phyloP scores from a whole-genome alignment of 2,329 filamentous ascomycete species.

The Cercospora zeae-maydis region DNA sequence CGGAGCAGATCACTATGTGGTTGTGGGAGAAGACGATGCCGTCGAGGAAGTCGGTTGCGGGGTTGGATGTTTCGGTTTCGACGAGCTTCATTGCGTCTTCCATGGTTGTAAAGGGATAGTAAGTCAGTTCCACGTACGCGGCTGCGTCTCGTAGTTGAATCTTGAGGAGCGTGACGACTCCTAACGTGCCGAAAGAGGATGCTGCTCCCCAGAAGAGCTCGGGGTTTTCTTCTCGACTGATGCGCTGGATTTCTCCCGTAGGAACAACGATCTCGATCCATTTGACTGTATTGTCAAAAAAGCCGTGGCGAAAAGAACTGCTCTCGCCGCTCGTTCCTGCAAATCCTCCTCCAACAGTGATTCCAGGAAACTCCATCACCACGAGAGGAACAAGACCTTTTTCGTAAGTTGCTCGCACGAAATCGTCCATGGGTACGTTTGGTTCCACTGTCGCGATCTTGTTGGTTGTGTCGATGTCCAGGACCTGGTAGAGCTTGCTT shows the following conservation, averaged over 20 bases:
- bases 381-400: constrained; percentile 59
- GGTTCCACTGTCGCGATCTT: constrained; percentile 58
- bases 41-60: constrained; percentile 61
- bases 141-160: constrained; percentile 47
- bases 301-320: constrained; percentile 62
- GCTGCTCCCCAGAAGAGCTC: constrained; percentile 65
- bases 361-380: constrained; percentile 69
- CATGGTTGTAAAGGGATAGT: constrained; percentile 43
- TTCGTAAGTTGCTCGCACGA: constrained; percentile 56
- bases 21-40: constrained; percentile 48
- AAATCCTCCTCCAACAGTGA: constrained; percentile 63
- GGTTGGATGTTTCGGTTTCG: constrained; percentile 37
- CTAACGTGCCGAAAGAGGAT: constrained; percentile 63
- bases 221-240: constrained; percentile 48
- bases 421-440: constrained; percentile 64
- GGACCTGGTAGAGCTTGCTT: constrained; percentile 47
- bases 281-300: constrained; percentile 62
- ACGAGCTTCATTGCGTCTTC: constrained; percentile 43
- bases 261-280: constrained; percentile 63
- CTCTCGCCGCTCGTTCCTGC: constrained; percentile 65
- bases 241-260: constrained; percentile 47
- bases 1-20: constrained; percentile 44
- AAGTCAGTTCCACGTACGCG: constrained; percentile 50
- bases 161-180: constrained; percentile 59
- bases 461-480: constrained; percentile 42